These are phyloP conservation scores for Thielaviopsis punctulata DNA, from an alignment of 2,329 filamentous ascomycete species.

Conservation along the genomic window DNA sequence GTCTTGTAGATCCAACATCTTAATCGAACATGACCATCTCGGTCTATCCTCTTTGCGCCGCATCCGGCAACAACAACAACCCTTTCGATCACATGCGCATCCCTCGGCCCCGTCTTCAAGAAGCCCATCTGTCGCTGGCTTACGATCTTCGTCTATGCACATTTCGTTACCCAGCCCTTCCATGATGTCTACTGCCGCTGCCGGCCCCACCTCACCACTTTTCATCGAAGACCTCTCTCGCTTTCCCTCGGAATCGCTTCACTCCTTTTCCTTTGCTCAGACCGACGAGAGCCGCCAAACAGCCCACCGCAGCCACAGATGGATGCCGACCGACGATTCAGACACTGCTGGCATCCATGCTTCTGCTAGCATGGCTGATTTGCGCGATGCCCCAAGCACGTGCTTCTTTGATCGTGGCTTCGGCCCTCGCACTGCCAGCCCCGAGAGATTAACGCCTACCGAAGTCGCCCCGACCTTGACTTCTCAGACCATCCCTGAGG, in stretches of 20 bases:
- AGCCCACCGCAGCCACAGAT: constrained; percentile 40
- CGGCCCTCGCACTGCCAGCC: constrained; percentile 9
- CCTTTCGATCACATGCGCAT: constrained; percentile 45
- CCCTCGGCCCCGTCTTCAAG: constrained; percentile 48
- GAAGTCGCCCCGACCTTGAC: constrained; percentile 1
- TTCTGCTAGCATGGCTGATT: constrained; percentile 28
- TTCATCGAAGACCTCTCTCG: constrained; percentile 79
- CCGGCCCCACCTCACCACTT: constrained; percentile 54
- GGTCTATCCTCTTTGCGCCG: constrained; percentile 76
- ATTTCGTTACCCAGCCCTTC: constrained; percentile 42
- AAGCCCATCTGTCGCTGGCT: constrained; percentile 38
- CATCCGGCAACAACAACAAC: constrained; percentile 72
- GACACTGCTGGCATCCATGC: constrained; percentile 87
- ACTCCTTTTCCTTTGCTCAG: constrained; percentile 95
- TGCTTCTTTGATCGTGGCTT: constrained; percentile 4
- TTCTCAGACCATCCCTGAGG: constrained; percentile 9
- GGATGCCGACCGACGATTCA: constrained; percentile 75
- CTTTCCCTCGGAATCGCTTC: constrained; percentile 88
- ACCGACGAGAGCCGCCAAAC: constrained; percentile 89
- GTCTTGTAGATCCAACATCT: constrained; percentile 52
- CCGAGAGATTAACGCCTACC: constrained; percentile 3
- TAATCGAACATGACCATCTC: constrained; percentile 73
- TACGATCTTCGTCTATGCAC: constrained; percentile 55
- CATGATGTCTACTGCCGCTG: constrained; percentile 28
- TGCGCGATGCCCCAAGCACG: neutral